Base-by-base conservation (phyloP, 2,329 filamentous ascomycete species). In the Thielaviopsis punctulata region DNA sequence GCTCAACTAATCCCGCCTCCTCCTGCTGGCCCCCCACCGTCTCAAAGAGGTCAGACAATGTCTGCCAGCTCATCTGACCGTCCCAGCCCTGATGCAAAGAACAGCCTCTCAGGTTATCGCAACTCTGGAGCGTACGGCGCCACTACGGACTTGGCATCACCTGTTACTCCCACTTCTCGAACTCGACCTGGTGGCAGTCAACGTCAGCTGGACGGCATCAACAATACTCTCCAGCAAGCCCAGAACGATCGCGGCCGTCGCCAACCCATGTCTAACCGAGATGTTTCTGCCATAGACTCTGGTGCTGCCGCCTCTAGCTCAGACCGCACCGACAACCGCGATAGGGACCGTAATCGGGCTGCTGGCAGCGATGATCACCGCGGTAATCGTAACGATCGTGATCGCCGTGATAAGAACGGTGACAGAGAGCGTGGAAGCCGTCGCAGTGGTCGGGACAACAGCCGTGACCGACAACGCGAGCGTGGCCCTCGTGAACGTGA, bases 151-250 rank as follows among this genome's bases (percentile, higher is more conserved):
- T 22, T 48, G 33, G 15, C 23, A 25, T 44, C 41, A 18, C 39
- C 27, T 23, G 24, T 45, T 19, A 23, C 51, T n/a, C 30, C 30
- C 8, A 6, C 10, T 9, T 8, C n/a, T 36, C 7, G 10, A 2
- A 44, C 12, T 23, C 45, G 51, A 44, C 4, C 27, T 1, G 51
- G 45, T 44, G 51, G 51, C 24, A 36, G 45, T 18, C 66, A 70
- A 54, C 68, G 77, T 53, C 75, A 80, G 58, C 65, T 82, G 25
- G 72, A 72, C 12, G 73, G 74, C 45, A 80, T 82, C 55, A 78
- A 80, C 58, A 77, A 65, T 56, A 76, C 71, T 49, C 67, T 80
- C 3, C 72, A 75, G 57, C 71, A 75, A 61, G 69, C 70, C 1
- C 72, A 71, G 60, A 30, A 36, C n/a, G 53, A 55, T 10, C 53